Evolutionary conservation across 2,329 filamentous ascomycete genomes (phyloP).

Genomic region (Ophiosphaerella herpotricha): DNA sequence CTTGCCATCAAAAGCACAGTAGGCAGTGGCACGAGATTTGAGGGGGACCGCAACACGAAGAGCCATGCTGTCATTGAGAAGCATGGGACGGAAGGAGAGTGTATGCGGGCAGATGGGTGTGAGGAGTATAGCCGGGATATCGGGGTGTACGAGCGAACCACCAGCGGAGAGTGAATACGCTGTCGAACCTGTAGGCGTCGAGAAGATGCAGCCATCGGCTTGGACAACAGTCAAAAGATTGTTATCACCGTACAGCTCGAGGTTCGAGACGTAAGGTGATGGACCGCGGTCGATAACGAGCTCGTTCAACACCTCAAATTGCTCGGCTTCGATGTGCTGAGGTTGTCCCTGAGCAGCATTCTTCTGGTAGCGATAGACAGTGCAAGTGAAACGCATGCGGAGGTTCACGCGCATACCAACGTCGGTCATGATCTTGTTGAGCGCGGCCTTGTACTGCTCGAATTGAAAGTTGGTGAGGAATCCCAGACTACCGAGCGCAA

Average conservation of each 20-base stretch:
- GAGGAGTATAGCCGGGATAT: conserved; percentile 93
- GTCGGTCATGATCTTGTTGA: conserved; percentile 89
- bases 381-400: conserved; percentile 98
- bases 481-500: conserved; percentile 82
- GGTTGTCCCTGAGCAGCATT: conserved; percentile 57
- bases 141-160: conserved; percentile 92
- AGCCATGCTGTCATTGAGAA: conserved; percentile 91
- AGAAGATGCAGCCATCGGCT: conserved; percentile 97
- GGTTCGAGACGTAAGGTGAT: conserved; percentile 93
- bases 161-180: conserved; percentile 96
- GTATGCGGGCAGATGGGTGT: conserved; percentile 98
- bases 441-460: conserved; percentile 81
- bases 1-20: conserved; percentile 97
- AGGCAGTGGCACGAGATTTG: conserved; percentile 86
- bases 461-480: conserved; percentile 90
- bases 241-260: conserved; percentile 94
- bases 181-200: conserved; percentile 86
- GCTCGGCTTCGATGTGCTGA: conserved; percentile 80
- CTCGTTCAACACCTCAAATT: conserved; percentile 98
- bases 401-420: conserved; percentile 96
- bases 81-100: conserved; percentile 95
- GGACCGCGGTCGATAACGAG: conserved; percentile 97
- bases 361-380: conserved; percentile 75
- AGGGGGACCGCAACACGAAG: conserved; percentile 85
- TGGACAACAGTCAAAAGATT: conserved; percentile 94